Evolutionary conservation across 1,284 basidiomycete genomes (phyloP), one percentile per base, ranked within the genome.

Genomic region (Rhodotorula glutinis): DNA sequence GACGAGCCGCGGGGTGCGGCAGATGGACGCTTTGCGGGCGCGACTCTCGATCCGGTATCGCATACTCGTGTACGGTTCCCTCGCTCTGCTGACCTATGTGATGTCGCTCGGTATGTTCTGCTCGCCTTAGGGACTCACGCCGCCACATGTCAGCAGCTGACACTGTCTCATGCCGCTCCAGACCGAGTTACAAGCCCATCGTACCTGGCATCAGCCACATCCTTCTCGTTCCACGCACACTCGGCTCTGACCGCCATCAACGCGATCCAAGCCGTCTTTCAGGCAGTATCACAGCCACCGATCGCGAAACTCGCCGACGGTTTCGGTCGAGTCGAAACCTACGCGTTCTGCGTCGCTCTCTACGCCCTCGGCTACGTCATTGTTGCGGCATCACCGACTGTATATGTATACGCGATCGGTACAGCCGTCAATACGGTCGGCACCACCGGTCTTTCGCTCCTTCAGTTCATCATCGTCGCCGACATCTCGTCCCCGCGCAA

Each of bases 301-400:
- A 77, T 80, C 68, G 79, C 79, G 38, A 79, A 78, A 60, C 74
- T 79, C 33, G 71, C 76, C 44, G 78, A 79, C 56, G 69, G 73
- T 49, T 74, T 73, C 30, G 79, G 79, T 38, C 76, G 79, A 55
- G 70, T 79, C n/a, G 73, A 78, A 30, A 72, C 77, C 11, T 78
- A 79, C 63, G 49, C 74, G 52, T 67, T 75, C 49, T 79, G 77
- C 64, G 67, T 79, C 27, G 33, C 74, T 60, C 69, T 79, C 46
- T 80, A 78, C 60, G 74, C 73, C 0, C 29, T 79, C 38, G 79
- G 79, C 16, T 76, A 79, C 53, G 72, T 77, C 49, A 70, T 80
- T 44, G 75, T 77, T 9, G 74, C 79, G 4, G 71, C 76, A 1
- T 69, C 79, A 0, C 71, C 70, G 13, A 65, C 41, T 46, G 43